Percentiles rank a stretch among this genome's conserved stretches.
Evolutionary conservation across 495 filamentous ascomycete species (phyloP).

Genomic region (Podospora pseudoanserina): DNA sequence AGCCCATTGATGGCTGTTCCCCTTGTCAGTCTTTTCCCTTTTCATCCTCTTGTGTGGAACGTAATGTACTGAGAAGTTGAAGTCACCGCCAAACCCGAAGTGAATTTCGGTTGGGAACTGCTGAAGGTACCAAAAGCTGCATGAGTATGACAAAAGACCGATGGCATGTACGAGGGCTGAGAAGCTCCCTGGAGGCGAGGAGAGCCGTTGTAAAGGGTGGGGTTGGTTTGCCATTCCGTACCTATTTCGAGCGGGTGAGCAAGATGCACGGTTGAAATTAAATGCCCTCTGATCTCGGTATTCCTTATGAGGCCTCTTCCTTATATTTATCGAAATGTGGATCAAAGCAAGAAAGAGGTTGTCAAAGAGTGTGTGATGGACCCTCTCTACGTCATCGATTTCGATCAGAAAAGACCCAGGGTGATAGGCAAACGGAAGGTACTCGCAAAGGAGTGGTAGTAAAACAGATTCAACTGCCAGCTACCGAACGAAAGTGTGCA

Average conservation of each 20-base stretch:
- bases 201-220: constrained; percentile 70
- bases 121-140: constrained; percentile 59
- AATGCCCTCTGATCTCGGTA: too few species aligned
- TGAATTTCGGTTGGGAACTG: constrained; percentile 49
- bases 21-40: too few species aligned
- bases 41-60: too few species aligned
- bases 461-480: too few species aligned
- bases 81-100: constrained; percentile 75
- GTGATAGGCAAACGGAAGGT: background rate
- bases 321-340: background rate
- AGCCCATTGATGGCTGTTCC: constrained; percentile 66
- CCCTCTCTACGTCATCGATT: constrained; percentile 2
- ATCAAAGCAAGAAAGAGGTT: background rate
- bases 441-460: too few species aligned
- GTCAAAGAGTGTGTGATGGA: background rate
- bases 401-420: background rate
- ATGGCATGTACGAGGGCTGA: constrained; percentile 68
- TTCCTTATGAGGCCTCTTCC: background rate
- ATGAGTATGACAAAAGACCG: constrained; percentile 65
- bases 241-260: background rate
- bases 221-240: constrained; percentile 51
- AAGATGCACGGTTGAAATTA: background rate
- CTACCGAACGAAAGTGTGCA: too few species aligned
- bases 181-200: constrained; percentile 64
- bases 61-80: constrained; percentile 60